Base-by-base conservation (phyloP, 2,329 filamentous ascomycete species). In the Purpureocillium lavendulum region DNA sequence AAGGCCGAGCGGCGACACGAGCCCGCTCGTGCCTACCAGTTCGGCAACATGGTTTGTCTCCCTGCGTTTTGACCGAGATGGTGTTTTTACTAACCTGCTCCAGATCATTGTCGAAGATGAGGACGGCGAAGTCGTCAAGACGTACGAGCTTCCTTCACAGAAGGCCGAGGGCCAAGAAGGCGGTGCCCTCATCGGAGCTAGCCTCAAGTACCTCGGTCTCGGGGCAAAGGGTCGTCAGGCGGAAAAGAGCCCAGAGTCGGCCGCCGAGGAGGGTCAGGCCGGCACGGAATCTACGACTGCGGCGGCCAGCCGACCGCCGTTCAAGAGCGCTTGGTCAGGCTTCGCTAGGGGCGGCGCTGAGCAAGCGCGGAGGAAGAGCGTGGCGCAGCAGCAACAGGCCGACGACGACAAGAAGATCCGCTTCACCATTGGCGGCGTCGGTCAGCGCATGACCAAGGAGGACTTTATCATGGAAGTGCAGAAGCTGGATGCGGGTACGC, bases 101-200 rank as follows among this genome's bases (percentile, higher is more conserved):
- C 40, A 86, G 66, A 87, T 94, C 47, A 90, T 94, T 55, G 84
- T 94, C 13, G 86, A 94, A 62, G 85, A 94, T 45, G 83, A 85
- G 58, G 82, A 89, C 50, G 86, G 86, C 33, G 87, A 94, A 57
- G 87, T 94, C 26, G 75, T 94, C 56, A 89, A 89, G 65, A 80
- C 85, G 41, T 89, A 88, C 55, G 81, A 89, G 46, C 73, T 90
- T 21, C 81, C 83, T 1, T 64, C 71, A 0, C 61, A 75, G 18
- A 76, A 71, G 45, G 45, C 49, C 0, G 65, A 68, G 11, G 55
- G 55, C 13, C 65, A 61, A 42, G 61, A 67, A 11, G 56, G 60
- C 14, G 58, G 49, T 14, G 62, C 60, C 33, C 45, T 62, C 14
- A 53, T 73, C 24, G 60, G 62, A 14, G 61, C 67, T 17, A 61